Base-by-base conservation (phyloP, 176 grass and related monocot genomes). In the Zea luxurians region DNA sequence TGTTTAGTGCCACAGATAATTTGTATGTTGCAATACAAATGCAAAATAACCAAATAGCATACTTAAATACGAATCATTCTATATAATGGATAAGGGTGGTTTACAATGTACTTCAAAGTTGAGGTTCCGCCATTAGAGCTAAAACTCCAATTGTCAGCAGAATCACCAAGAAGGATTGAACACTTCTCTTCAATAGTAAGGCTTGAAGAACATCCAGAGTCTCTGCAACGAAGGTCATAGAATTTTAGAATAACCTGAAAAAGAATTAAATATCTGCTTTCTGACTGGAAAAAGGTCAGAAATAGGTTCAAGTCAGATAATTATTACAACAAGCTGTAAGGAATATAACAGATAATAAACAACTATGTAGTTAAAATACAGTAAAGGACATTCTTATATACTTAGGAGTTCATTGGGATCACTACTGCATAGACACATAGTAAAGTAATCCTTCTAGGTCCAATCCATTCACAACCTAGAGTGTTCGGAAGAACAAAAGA, bases 21-120 rank as follows among this genome's bases (percentile, higher is more conserved):
- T 8, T 21, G 46, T 36, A 74, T 70, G 5, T 44, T 64, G 57
- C n/a, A 72, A 65, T 10, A 78, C 0, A 10, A 85, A 3, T 65
- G 7, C 40, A 40, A 57, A 43, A 78, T n/a, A 49, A 78, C 52
- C 71, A 54, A 61, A 60, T 9, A 86, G 42, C 71, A 57, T 10
- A 84, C 80, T 62, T 48, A 20, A 80, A 78, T 41, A 78, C 13
- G n/a, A n/a, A n/a, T n/a, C n/a, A n/a, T n/a, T n/a, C n/a, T n/a
- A n/a, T n/a, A n/a, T n/a, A n/a, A n/a, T 17, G 83, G 47, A 80
- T 18, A 6, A 89, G 83, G 82, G 65, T 10, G 86, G 75, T 83
- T 93, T 97, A 97, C 94, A 93, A 93, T 97, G 91, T 97, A 97
- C 86, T 97, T 97, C 74, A 78, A 87, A 78, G 91, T 87, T 77